Evolutionary conservation across 352 stramenopile genomes (phyloP), one percentile per base, ranked within the genome.

Genomic region (Globisporangium nunn): DNA sequence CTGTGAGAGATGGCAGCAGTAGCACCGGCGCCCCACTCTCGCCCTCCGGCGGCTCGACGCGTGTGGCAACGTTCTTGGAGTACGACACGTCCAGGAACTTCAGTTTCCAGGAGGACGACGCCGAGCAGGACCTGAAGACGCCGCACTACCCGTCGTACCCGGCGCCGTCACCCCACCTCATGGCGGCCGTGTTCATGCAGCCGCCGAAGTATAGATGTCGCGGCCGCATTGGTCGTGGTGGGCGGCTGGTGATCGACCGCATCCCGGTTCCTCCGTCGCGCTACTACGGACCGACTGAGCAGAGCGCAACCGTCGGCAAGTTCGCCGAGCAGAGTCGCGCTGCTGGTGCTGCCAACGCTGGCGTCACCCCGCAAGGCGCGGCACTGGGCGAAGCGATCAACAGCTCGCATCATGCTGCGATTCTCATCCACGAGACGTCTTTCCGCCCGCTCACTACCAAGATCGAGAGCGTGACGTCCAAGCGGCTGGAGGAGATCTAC

Each of bases 401-500:
- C 62, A 78, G 66, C 44, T 65, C 62, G 11, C 72, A 81, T 15
- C 68, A 87, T 37, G 64, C 71, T 23, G 67, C 77, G 37, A 75
- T 90, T 18, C 58, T 92, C 41, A 68, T 92, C 23, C 75, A 92
- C 37, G 79, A 92, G 23, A 64, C 68, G n/a, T 66, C 72, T 4
- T 75, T 87, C 59, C 71, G 75, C 0, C 82, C 82, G 29, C 52
- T 67, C 17, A 54, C 64, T 29, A 50, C 74, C 58, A 87, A 85
- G 52, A 64, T 88, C 45, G 71, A 76, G 11, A 55, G 62, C 28
- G 56, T 90, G 15, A 88, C 80, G 39, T 74, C 71, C 2, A 73
- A 71, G 54, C 72, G 78, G 10, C 47, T 93, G 43, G 70, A 91
- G 54, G 79, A 90, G 56, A 93, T 93, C 41, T 93, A 91, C 62